A percentile compares a stretch with the other conserved stretches of the same genome.
Conservation (phyloP, 2,329 filamentous ascomycete species). For the Venturia effusa region DNA sequence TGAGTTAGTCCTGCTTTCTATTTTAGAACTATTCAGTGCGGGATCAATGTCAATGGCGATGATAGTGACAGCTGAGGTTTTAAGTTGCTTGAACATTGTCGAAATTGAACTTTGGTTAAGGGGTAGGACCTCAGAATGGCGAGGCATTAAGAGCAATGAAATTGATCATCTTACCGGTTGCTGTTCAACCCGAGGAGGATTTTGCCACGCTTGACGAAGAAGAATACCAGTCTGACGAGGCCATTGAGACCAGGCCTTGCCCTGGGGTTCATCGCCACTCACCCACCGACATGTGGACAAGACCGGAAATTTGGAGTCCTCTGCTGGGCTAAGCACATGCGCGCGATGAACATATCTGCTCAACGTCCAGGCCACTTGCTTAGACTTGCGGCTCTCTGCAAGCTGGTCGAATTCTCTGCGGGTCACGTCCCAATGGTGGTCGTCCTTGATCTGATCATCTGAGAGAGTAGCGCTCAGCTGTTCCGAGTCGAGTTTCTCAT, state of each 20-base stretch:
- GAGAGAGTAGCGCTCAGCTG: not conserved
- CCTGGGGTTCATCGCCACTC: constrained; percentile 15
- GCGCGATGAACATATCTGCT: constrained; percentile 28
- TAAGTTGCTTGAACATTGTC: too few species aligned
- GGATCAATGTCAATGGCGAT: too few species aligned
- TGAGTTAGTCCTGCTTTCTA: constrained; percentile 21
- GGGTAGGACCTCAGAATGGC: too few species aligned
- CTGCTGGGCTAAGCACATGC: constrained; percentile 21
- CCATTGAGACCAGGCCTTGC: not conserved
- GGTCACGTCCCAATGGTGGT: constrained; percentile 6
- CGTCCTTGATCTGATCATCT: constrained; percentile 9
- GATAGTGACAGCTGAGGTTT: too few species aligned
- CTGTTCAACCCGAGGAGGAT: not conserved
- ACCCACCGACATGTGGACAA: constrained; percentile 20
- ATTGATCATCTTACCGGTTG: not conserved
- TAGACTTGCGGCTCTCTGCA: constrained; percentile 24
- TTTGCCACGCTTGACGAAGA: constrained; percentile 21
- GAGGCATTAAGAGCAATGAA: not conserved
- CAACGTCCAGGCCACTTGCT: constrained; percentile 28
- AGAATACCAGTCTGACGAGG: not conserved
- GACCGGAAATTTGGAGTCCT: constrained; percentile 18
- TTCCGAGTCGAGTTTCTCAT: constrained; percentile 21
- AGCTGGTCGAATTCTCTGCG: constrained; percentile 19
- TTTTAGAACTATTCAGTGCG: too few species aligned
- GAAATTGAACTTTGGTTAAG: too few species aligned